Percentiles rank a stretch among this genome's conserved stretches.
phyloP scores from a whole-genome alignment of 164 flowering plant species.

The Dillenia suffruticosa region DNA sequence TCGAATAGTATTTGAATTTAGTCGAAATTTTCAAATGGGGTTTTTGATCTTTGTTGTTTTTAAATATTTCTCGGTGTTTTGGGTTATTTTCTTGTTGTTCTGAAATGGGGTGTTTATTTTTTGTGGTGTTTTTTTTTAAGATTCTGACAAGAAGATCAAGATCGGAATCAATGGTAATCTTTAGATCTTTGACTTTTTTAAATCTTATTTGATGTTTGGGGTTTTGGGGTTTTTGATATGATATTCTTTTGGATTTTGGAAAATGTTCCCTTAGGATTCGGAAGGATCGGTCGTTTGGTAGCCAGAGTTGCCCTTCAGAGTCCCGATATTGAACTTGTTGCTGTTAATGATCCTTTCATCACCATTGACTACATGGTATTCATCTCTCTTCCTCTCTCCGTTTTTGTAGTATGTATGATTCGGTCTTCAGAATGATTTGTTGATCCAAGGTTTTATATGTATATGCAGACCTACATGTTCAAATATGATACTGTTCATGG shows the following conservation, averaged over 20 bases:
- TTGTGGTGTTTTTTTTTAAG: slow-evolving; percentile 3
- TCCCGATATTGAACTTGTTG: slow-evolving; percentile 84
- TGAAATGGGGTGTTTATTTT: too few species aligned
- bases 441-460: too few species aligned
- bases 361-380: slow-evolving; percentile 78
- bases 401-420: too few species aligned
- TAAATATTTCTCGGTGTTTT: too few species aligned
- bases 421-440: too few species aligned
- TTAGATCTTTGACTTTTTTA: background rate
- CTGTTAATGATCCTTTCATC: slow-evolving; percentile 90
- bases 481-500: slow-evolving; percentile 90
- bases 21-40: too few species aligned
- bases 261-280: slow-evolving; percentile 51
- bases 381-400: too few species aligned
- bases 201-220: background rate
- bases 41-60: too few species aligned
- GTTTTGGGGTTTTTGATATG: background rate
- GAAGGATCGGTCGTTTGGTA: slow-evolving; percentile 89
- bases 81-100: too few species aligned
- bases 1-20: too few species aligned
- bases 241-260: slow-evolving; percentile 1
- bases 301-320: slow-evolving; percentile 79
- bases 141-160: slow-evolving; percentile 37
- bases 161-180: slow-evolving; percentile 74
- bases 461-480: slow-evolving; percentile 78